A percentile compares a stretch with the other conserved stretches of the same genome.
Evolutionary conservation across 768 basidiomycete species (phyloP).

Genomic region (Cyclocybe cylindracea): DNA sequence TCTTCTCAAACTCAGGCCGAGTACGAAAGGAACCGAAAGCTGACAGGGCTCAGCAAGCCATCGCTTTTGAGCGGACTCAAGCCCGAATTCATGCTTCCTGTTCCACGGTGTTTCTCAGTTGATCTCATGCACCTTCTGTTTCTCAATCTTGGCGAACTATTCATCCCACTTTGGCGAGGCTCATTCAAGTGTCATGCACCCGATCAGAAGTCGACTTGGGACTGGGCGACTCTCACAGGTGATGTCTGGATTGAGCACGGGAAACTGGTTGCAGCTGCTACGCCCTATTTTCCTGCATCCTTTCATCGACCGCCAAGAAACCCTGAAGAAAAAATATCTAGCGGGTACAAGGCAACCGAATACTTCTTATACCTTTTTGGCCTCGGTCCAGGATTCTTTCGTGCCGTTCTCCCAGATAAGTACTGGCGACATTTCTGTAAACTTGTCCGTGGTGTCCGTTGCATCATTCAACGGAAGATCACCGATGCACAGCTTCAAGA

Average conservation of each 20-base stretch:
- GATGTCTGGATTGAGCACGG: neutral
- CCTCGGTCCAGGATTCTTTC: too few species aligned
- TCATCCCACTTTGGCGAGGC: neutral
- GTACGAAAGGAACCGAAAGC: slow-evolving; percentile 1
- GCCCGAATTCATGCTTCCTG: neutral
- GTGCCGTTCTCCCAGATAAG: too few species aligned
- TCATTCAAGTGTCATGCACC: neutral
- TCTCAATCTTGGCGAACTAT: neutral
- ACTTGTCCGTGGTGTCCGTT: too few species aligned
- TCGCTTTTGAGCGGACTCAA: neutral
- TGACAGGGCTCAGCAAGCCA: slow-evolving; percentile 1
- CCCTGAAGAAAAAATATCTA: too few species aligned
- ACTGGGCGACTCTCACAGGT: slow-evolving; percentile 1
- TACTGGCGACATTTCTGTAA: too few species aligned
- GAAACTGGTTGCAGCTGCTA: slow-evolving; percentile 4
- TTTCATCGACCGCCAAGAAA: too few species aligned
- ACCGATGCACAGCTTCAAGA: too few species aligned
- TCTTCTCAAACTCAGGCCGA: neutral
- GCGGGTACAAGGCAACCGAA: too few species aligned
- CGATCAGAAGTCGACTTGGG: slow-evolving; percentile 2
- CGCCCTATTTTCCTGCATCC: too few species aligned
- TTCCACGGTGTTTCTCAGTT: slow-evolving; percentile 1
- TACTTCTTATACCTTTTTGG: too few species aligned
- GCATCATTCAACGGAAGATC: too few species aligned
- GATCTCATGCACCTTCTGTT: slow-evolving; percentile 4